Conservation (phyloP, 2,329 filamentous ascomycete species). For the Kalmusia sp. region DNA sequence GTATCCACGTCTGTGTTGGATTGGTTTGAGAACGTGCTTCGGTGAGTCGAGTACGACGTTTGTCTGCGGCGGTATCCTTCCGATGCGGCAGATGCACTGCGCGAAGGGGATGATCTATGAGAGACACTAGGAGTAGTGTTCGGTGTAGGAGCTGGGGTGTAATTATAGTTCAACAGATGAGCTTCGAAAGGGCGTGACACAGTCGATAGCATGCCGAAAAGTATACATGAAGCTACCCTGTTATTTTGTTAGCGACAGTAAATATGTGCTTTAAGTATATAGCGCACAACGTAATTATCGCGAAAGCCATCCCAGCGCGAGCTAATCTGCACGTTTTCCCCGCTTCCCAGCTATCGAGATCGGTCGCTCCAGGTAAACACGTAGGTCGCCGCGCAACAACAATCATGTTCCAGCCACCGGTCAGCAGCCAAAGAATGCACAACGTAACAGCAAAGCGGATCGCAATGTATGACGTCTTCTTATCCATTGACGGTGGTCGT, state of each 20-base stretch:
- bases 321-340: slow-evolving; percentile 40
- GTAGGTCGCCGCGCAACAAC: slow-evolving; percentile 44
- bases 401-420: slow-evolving; percentile 49
- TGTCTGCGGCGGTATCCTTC: slow-evolving; percentile 19
- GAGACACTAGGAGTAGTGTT: slow-evolving; percentile 26
- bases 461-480: slow-evolving; percentile 41
- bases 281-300: slow-evolving; percentile 43
- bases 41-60: slow-evolving; percentile 24
- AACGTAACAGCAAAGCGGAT: slow-evolving; percentile 39
- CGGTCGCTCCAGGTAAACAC: slow-evolving; percentile 32
- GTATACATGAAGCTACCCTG: slow-evolving; percentile 38
- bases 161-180: slow-evolving; percentile 37
- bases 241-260: slow-evolving; percentile 3
- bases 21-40: slow-evolving; percentile 20
- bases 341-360: slow-evolving; percentile 38
- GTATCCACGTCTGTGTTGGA: slow-evolving; percentile 38
- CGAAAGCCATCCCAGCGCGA: slow-evolving; percentile 38
- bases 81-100: slow-evolving; percentile 19
- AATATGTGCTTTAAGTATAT: no score
- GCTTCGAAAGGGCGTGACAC: slow-evolving; percentile 48
- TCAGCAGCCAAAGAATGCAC: slow-evolving; percentile 46
- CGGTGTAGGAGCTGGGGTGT: slow-evolving; percentile 14
- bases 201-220: slow-evolving; percentile 42
- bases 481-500: slow-evolving; percentile 27
- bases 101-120: slow-evolving; percentile 22